These are phyloP conservation scores for Botryotinia convoluta DNA, from an alignment of 2,329 filamentous ascomycete species.

Conservation along the genomic window DNA sequence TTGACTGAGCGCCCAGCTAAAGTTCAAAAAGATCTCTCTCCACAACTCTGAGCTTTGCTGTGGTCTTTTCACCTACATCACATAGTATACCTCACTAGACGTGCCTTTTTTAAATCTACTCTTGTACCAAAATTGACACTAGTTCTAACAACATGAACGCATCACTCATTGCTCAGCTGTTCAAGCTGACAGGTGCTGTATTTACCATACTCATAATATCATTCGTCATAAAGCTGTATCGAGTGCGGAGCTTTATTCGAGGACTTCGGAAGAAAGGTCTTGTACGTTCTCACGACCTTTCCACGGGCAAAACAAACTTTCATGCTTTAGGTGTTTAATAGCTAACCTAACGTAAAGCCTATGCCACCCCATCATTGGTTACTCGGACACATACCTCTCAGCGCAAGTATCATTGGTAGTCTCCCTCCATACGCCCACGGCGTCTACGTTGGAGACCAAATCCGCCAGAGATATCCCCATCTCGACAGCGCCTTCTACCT, in stretches of 20 bases:
- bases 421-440: constrained; percentile 1
- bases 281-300: neutral
- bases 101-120: no score
- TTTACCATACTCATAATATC: neutral
- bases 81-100: no score
- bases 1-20: no score
- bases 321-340: no score
- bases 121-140: no score
- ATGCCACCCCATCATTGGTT: constrained; percentile 2
- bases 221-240: constrained; percentile 1
- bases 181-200: neutral
- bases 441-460: constrained; percentile 5
- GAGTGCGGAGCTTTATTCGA: neutral
- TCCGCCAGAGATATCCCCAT: constrained; percentile 1
- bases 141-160: neutral
- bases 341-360: no score
- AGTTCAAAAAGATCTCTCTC: no score
- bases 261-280: constrained; percentile 2
- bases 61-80: no score
- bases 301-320: no score
- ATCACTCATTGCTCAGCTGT: neutral
- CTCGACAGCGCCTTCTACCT: constrained; percentile 19
- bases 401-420: neutral
- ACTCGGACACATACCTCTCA: constrained; percentile 3
- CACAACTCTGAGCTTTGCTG: no score